Percentiles rank a stretch among this genome's conserved stretches.
Evolutionary conservation across 2,329 filamentous ascomycete genomes (phyloP).

Genomic region (Helotiales sp.): DNA sequence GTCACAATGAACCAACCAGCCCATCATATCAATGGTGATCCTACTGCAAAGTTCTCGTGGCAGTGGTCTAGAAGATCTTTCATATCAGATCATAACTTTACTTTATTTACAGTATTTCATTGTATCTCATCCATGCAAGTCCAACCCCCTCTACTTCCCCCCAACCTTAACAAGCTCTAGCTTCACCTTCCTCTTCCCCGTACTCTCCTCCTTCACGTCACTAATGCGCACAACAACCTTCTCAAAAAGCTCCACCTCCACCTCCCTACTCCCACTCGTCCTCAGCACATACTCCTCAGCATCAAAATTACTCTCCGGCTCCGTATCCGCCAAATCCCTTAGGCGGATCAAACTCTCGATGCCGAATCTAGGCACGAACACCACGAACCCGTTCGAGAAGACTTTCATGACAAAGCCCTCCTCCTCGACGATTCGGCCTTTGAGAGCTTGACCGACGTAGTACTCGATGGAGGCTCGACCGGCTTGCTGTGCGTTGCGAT

Average conservation of each 20-base stretch:
- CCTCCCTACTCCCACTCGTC: conserved; percentile 58
- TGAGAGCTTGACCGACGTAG: conserved; percentile 95
- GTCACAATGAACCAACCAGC: neutral
- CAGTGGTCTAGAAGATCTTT: neutral
- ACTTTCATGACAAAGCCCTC: conserved; percentile 97
- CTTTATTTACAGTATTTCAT: conserved; percentile 5
- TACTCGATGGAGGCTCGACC: conserved; percentile 95
- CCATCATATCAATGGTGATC: neutral
- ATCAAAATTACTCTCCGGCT: conserved; percentile 83
- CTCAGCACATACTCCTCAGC: conserved; percentile 81
- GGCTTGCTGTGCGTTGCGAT: conserved; percentile 96
- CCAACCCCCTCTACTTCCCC: conserved; percentile 12
- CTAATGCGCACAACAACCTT: conserved; percentile 88
- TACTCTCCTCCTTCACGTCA: conserved; percentile 91
- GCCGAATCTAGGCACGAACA: conserved; percentile 93
- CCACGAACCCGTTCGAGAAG: conserved; percentile 96
- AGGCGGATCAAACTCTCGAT: conserved; percentile 91
- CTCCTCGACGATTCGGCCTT: conserved; percentile 75
- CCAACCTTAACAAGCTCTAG: conserved; percentile 63
- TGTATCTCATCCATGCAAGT: conserved; percentile 8
- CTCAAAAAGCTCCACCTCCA: conserved; percentile 83
- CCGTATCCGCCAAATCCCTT: conserved; percentile 77
- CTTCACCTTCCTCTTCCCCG: conserved; percentile 92
- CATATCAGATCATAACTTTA: neutral
- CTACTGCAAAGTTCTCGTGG: neutral